Base-by-base conservation (phyloP, 176 grass and related monocot genomes). In the Rhipidocladum racemiflorum region DNA sequence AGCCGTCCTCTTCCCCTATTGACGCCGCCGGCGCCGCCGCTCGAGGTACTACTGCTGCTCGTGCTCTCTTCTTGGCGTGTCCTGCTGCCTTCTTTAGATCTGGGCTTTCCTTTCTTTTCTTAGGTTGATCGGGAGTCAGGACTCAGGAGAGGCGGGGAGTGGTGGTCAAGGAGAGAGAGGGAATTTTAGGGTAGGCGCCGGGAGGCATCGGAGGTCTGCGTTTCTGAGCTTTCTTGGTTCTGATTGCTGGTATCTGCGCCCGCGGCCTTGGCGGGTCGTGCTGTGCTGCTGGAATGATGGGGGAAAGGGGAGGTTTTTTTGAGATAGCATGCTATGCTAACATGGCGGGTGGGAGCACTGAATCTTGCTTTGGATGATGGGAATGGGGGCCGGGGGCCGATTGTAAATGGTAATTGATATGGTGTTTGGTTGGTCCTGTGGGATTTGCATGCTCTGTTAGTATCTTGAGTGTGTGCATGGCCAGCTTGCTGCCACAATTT, bases 21-120 rank as follows among this genome's bases (percentile, higher is more conserved):
- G 18, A 0, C 57, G 15, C 21, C 61, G 65, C 3, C 50, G n/a
- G n/a, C n/a, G 44, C 27, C 73, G 46, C 36, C 14, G 36, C 10
- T 25, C 4, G 74, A 72, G 86, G 86, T 88, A 84, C 38, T 13
- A 13, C 14, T 40, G 12, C 64, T 29, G 21, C 65, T 57, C 43
- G 4, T 16, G 23, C 74, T 51, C 48, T 29, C 56, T 43, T 65
- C 59, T 6, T 56, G 60, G 60, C 61, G 39, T 39, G 27, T 20
- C 12, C 30, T 28, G 15, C 14, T 4, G 16, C 17, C 21, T 13
- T n/a, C 65, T 15, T 15, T 42, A 65, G 81, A 88, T 84, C 81
- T 79, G 86, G 44, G 56, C 24, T 56, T 56, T 81, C 43, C 32
- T 72, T 24, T 32, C 28, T 20, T 14, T 42, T 6, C 9, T 27